Base-by-base conservation (phyloP, 768 basidiomycete species). In the Termitomyces sp. region DNA sequence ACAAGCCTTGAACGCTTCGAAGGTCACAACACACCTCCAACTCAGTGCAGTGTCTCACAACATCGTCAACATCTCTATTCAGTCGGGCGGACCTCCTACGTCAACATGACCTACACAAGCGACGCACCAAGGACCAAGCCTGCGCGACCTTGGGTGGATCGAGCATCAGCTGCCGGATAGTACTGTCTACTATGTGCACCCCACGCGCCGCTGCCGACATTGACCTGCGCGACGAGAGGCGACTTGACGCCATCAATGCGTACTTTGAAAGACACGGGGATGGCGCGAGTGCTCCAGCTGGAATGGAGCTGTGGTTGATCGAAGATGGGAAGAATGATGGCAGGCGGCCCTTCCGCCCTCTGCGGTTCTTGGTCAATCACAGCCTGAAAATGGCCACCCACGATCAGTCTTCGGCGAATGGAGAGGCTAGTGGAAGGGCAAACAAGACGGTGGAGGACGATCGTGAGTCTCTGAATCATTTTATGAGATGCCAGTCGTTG, bases 121-220 rank as follows among this genome's bases (percentile, higher is more conserved):
- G 49, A 52, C 68, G 36, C 63, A 73, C 60, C 60, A 57, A 24
- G 58, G 65, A 15, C 76, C 74, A 18, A 72, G 75, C 3, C 75
- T 84, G 5, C 79, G 79, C 65, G 78, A 82, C 13, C 80, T 87
- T 20, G 92, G 92, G 4, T 93, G 91, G 91, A 77, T 83, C 52
- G 89, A 88, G 67, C 84, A 90, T 68, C 77, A 82, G 22, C 83
- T 94, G n/a, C 91, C 92, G 1, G 89, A 92, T 66, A 84, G 84
- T 11, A 74, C 81, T 4, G 75, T 82, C 39, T 94, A 94, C 73
- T 94, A 86, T 66, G 81, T 83, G 48, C 89, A 91, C 68, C 81
- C 84, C 4, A 82, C 79, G 13, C 72, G 80, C 40, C 83, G 80
- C 84, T n/a, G 89, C 90, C 18, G 92, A 93, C 67, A 74, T 88